phyloP scores from a whole-genome alignment of 345 rosid genomes.

The Dipteronia sinensis region DNA sequence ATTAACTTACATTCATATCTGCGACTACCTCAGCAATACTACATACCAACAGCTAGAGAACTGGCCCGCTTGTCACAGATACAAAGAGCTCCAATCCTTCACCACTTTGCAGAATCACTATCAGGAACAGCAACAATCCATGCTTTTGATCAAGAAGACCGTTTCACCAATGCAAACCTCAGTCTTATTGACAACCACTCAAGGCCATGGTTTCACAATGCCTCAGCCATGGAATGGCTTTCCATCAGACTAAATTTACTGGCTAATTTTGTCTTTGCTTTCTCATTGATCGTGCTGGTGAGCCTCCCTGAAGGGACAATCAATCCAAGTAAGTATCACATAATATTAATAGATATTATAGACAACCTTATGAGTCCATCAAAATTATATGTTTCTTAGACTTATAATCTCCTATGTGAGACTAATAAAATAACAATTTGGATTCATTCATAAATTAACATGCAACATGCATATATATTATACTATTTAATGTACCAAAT shows the following conservation, averaged over 20 bases:
- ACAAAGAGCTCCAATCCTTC: constrained; percentile 90
- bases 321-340: constrained; percentile 72
- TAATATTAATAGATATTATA: neutral
- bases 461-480: neutral
- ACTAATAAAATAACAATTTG: too few species aligned
- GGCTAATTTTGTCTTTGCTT: constrained; percentile 89
- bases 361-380: neutral
- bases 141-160: constrained; percentile 75
- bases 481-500: neutral
- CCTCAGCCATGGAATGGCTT: constrained; percentile 96
- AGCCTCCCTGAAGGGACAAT: constrained; percentile 91
- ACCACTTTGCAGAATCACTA: constrained; percentile 90
- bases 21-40: constrained; percentile 60
- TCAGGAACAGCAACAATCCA: constrained; percentile 90
- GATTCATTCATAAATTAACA: too few species aligned
- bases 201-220: constrained; percentile 89
- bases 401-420: too few species aligned
- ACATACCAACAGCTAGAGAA: constrained; percentile 92
- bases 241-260: constrained; percentile 82
- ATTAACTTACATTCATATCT: constrained; percentile 3
- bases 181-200: constrained; percentile 73
- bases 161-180: constrained; percentile 71
- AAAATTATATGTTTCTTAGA: neutral
- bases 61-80: constrained; percentile 80
- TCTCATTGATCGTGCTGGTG: constrained; percentile 81